A percentile compares a stretch with the other conserved stretches of the same genome.
Evolutionary conservation across 805 yeast species (phyloP).

Genomic region (Myxozyma geophila): DNA sequence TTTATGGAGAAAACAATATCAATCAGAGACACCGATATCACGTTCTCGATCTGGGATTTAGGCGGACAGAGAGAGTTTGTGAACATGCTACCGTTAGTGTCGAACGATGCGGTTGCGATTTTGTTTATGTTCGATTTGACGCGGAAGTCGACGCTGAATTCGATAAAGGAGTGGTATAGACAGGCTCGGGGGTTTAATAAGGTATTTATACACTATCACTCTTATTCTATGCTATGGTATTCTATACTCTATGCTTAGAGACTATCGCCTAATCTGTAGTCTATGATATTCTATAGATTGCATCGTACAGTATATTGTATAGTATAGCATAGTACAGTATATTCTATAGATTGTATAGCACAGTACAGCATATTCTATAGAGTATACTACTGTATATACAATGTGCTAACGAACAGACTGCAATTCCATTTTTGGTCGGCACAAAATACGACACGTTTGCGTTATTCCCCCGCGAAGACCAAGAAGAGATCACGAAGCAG

Average conservation of each 20-base stretch:
- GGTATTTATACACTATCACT: constrained; percentile 8
- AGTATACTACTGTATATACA: no score
- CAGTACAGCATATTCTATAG: no score
- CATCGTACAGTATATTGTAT: no score
- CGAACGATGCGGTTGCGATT: constrained; percentile 89
- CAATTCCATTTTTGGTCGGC: constrained; percentile 89
- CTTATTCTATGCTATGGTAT: no score
- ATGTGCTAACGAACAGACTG: constrained; percentile 53
- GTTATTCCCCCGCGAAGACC: constrained; percentile 77
- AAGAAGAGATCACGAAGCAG: constrained; percentile 78
- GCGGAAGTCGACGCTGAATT: constrained; percentile 78
- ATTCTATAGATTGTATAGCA: no score
- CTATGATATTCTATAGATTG: no score
- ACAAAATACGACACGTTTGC: constrained; percentile 90
- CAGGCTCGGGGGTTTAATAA: constrained; percentile 88
- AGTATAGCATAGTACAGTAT: no score
- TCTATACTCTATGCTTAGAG: no score
- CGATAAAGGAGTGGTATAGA: constrained; percentile 93
- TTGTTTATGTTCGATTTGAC: constrained; percentile 90
- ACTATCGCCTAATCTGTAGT: no score
- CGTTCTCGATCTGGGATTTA: constrained; percentile 91
- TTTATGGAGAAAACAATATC: constrained; percentile 89
- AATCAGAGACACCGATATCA: constrained; percentile 82
- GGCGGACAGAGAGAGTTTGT: constrained; percentile 96
- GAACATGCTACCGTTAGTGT: constrained; percentile 91